Evolutionary conservation across 2,329 filamentous ascomycete species (phyloP), one percentile per base, ranked within the genome.

Genomic region (Pleurostoma richardsiae): DNA sequence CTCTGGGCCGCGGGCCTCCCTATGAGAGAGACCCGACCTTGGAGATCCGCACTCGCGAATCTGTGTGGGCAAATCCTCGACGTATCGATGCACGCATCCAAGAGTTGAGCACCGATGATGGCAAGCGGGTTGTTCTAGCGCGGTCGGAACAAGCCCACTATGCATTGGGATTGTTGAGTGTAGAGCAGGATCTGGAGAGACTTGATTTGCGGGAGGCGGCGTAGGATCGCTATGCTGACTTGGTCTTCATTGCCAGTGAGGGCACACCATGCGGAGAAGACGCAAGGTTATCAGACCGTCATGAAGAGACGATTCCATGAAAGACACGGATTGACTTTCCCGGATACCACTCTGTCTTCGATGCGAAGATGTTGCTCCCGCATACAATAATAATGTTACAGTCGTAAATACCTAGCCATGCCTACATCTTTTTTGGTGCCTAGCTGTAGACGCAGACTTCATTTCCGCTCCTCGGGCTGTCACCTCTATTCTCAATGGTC

Each of bases 141-240:
- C 76, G 77, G 53, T 74, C 74, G 6, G 80, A 87, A 56, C 74
- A 82, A 55, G 73, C 86, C 4, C 82, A 85, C 56, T 90, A 86
- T 70, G 90, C 89, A 2, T 76, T 95, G 61, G 91, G 91, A 1
- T 60, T 96, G 48, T 67, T 95, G 51, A 83, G 82, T 3, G 77
- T 89, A n/a, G 87, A 95, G 58, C 80, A 85, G 47, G 88, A 95
- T 63, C 73, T 94, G 52, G 74, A 82, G 52, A 73, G 70, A 55
- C 64, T 88, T 56, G 79, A 80, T 47, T 58, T 88, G 39, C 73
- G 75, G 40, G 69, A 73, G 19, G 19, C 19, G 19, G 19, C 19
- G 19, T 19, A 19, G 19, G 19, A 19, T 19, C 19, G 19, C 19
- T 19, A 19, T 19, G 19, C 19, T 19, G 19, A 19, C 19, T 19